These are phyloP conservation scores for Parmelia sp. DNA, from an alignment of 495 filamentous ascomycete genomes.

Conservation along the genomic window DNA sequence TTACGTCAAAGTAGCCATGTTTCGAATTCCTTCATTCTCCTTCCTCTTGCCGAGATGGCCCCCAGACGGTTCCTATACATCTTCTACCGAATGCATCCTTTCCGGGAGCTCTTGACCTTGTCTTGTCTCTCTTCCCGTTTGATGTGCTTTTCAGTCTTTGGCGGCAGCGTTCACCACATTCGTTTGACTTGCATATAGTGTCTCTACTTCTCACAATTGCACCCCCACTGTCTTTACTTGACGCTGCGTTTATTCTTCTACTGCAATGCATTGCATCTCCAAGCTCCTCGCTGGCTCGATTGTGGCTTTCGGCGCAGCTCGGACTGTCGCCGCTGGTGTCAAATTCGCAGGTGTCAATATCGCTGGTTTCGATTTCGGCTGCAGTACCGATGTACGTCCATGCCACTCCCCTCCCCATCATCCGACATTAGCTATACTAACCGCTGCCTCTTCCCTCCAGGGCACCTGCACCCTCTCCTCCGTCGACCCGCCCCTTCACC, in stretches of 20 bases:
- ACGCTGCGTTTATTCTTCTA: not conserved
- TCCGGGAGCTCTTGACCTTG: not conserved
- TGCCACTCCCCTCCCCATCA: not conserved
- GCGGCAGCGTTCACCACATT: not conserved
- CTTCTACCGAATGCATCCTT: not conserved
- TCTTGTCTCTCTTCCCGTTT: not conserved
- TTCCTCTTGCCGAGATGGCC: not conserved
- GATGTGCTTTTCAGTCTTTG: not conserved
- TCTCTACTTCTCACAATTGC: slow-evolving; percentile 7
- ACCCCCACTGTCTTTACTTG: slow-evolving; percentile 11
- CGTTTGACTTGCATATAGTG: not conserved
- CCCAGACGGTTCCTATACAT: not conserved
- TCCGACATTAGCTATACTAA: not conserved
- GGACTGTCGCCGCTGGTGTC: slow-evolving; percentile 23
- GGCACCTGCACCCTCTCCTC: slow-evolving; percentile 10
- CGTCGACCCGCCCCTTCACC: slow-evolving; percentile 16
- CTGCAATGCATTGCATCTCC: slow-evolving; percentile 9
- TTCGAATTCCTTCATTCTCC: not conserved
- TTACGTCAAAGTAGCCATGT: not conserved
- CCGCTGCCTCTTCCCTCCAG: not conserved
- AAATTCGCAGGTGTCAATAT: slow-evolving; percentile 39
- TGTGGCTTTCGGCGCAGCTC: slow-evolving; percentile 17
- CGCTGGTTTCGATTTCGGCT: slow-evolving; percentile 35
- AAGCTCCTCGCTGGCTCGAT: slow-evolving; percentile 17
- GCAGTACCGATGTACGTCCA: slow-evolving; percentile 18